These are phyloP conservation scores for Cordyceps cicadae DNA, from an alignment of 2,329 filamentous ascomycete species.

Conservation along the genomic window DNA sequence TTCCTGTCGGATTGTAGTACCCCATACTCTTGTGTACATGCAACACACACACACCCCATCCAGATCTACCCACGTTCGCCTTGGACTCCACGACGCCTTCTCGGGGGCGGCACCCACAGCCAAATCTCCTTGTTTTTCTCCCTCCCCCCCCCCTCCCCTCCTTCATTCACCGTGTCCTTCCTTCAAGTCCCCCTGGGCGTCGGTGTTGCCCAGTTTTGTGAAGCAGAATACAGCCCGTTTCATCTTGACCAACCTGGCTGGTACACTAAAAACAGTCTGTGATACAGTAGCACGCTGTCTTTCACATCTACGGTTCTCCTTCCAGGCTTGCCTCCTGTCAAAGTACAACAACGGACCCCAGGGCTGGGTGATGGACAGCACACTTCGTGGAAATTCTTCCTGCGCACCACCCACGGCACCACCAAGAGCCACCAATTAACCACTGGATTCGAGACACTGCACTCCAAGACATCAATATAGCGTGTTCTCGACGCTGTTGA, in stretches of 20 bases:
- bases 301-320: not conserved
- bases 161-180: not conserved
- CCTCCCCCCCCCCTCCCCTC: not conserved
- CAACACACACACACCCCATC: not conserved
- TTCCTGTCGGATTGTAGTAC: conserved; percentile 1
- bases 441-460: not conserved
- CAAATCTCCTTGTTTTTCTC: conserved; percentile 2
- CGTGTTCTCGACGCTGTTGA: not conserved
- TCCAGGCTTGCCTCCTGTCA: not conserved
- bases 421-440: not conserved
- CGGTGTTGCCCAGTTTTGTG: not conserved
- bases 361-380: not conserved
- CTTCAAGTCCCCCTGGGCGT: not conserved
- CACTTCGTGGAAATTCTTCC: not conserved
- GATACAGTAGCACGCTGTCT: conserved; percentile 2
- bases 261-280: not conserved
- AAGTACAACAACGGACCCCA: not conserved
- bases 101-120: conserved; percentile 1
- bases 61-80: conserved; percentile 9
- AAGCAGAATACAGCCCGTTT: conserved; percentile 1
- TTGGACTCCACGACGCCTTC: conserved; percentile 11
- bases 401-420: not conserved
- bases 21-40: not conserved
- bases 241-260: not conserved
- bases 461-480: not conserved